Evolutionary conservation across 1,284 basidiomycete genomes (phyloP), one percentile per base, ranked within the genome.

Genomic region (Pyrrhoderma noxium): DNA sequence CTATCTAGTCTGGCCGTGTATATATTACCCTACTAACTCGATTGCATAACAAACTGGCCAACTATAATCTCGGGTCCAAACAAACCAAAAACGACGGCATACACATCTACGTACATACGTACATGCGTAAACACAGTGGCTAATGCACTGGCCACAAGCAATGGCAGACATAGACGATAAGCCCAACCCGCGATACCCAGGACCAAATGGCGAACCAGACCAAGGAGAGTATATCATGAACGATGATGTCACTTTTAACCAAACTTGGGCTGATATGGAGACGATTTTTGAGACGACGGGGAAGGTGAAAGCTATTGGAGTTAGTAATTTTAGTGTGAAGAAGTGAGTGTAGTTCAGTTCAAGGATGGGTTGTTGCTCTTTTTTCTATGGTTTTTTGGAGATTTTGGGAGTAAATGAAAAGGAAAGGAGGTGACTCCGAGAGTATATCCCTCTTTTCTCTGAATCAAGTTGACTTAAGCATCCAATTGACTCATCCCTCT

Each of bases 191-290:
- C 44, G 51, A 35, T 22, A 52, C 22, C 51, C 51, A n/a, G 51
- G 51, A 8, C 45, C 51, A 4, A 52, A 52, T 18, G 52, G 47
- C n/a, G 52, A 64, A 52, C 54, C 62, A n/a, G 40, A 47, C 2
- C 59, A 62, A 22, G 62, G 62, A 8, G 52, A 63, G 35, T 53
- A 57, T 39, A 65, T 64, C 56, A 60, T 67, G 45, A 70, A 70
- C 59, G 65, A 69, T 14, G 61, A 61, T 19, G 70, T 70, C 52
- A 66, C 69, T 27, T 67, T 76, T 56, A 63, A 64, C 52, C 64
- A 78, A 46, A 77, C 76, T 0, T 80, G 77, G 77, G 62, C 63
- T 22, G 69, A 72, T 51, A 76, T 76, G 74, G 77, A 77, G 63
- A 70, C 68, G 51, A 54, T 72, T 0, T 62, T 69, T 45, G 64